phyloP scores from a whole-genome alignment of 1,284 basidiomycete genomes.

The Trichosporon ovoides region DNA sequence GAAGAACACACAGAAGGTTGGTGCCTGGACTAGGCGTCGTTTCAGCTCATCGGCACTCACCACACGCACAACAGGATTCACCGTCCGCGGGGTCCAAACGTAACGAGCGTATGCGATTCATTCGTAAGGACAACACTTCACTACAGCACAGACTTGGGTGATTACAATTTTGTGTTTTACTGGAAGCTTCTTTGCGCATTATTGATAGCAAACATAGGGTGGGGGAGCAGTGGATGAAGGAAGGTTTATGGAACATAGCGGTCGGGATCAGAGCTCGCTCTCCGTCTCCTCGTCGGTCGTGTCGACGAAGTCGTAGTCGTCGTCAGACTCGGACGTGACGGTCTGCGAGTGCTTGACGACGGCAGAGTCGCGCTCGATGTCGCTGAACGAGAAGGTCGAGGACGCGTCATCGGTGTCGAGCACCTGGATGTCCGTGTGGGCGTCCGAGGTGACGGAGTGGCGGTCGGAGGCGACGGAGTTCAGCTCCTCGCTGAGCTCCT shows the following conservation, averaged over 20 bases:
- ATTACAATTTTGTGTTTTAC: background rate
- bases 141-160: background rate
- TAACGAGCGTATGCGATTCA: too few species aligned
- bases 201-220: background rate
- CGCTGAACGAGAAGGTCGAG: conserved; percentile 19
- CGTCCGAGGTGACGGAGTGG: background rate
- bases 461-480: conserved; percentile 6
- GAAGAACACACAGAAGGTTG: too few species aligned
- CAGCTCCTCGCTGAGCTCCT: conserved; percentile 10
- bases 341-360: background rate
- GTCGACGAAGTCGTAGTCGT: conserved; percentile 23
- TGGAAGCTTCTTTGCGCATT: too few species aligned
- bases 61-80: too few species aligned
- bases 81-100: too few species aligned
- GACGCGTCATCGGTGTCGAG: conserved; percentile 16
- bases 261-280: conserved; percentile 17
- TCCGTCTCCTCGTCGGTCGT: conserved; percentile 23
- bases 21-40: too few species aligned
- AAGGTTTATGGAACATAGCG: too few species aligned
- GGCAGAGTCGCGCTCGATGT: conserved; percentile 10
- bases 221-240: too few species aligned
- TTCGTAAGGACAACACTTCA: background rate
- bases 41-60: too few species aligned
- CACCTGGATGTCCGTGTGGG: conserved; percentile 14
- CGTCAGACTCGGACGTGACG: conserved; percentile 8